These are phyloP conservation scores for Crataegus laevigata DNA, from an alignment of 306 rosid species.

Conservation along the genomic window DNA sequence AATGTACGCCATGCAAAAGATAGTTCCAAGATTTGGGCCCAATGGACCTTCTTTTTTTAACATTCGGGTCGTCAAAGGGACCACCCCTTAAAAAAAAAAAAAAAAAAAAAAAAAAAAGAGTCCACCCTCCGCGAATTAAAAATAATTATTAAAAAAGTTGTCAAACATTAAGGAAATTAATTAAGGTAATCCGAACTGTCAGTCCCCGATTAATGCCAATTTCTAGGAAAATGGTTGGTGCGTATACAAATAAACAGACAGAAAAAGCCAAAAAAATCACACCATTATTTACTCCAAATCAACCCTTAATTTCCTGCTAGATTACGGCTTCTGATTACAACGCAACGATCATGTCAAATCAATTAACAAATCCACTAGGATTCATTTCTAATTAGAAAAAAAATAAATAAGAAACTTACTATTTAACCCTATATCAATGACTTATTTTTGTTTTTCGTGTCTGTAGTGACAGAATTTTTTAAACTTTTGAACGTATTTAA, in stretches of 20 bases:
- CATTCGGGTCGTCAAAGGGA: background rate
- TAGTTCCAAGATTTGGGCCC: background rate
- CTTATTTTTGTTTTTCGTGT: too few relatives aligned
- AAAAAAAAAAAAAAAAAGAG: too few relatives aligned
- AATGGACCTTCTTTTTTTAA: background rate
- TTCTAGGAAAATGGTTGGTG: background rate
- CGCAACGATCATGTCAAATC: too few relatives aligned
- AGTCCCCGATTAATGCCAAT: background rate
- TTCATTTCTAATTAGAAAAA: background rate
- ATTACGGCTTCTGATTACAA: background rate
- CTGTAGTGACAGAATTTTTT: too few relatives aligned
- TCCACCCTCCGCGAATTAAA: background rate
- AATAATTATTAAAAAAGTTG: background rate
- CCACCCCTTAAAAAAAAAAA: too few relatives aligned
- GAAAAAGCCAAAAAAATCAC: background rate
- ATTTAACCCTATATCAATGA: too few relatives aligned
- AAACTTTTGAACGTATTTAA: too few relatives aligned
- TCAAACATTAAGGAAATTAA: background rate
- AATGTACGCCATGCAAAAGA: background rate
- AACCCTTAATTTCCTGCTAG: background rate
- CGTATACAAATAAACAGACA: background rate
- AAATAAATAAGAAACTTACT: too few relatives aligned
- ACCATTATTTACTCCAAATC: background rate
- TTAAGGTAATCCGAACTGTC: background rate
- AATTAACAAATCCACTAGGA: background rate